These are phyloP conservation scores for Albophoma yamanashiensis DNA, from an alignment of 2,329 filamentous ascomycete genomes.

Conservation along the genomic window DNA sequence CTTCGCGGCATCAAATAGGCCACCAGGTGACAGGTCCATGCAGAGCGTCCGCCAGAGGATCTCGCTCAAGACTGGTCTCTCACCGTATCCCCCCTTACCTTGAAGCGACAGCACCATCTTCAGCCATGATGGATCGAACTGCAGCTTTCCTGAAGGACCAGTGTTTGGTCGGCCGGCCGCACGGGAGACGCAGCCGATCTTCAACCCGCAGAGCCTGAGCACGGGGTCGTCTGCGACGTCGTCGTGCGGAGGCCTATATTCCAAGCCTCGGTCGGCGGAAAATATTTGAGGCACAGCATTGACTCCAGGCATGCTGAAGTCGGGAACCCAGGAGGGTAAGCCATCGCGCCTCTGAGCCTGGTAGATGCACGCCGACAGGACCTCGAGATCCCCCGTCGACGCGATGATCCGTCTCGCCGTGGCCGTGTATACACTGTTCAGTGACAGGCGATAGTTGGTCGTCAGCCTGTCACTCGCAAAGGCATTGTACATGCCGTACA, in stretches of 20 bases:
- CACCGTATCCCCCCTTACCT: neutral
- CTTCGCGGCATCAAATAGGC: constrained; percentile 8
- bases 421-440: constrained; percentile 9
- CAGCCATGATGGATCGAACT: constrained; percentile 12
- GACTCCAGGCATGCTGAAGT: constrained; percentile 10
- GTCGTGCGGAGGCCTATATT: constrained; percentile 1
- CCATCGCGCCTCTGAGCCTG: neutral
- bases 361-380: constrained; percentile 8
- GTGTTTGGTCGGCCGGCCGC: constrained; percentile 6
- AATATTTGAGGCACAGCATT: constrained; percentile 10
- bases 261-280: constrained; percentile 9
- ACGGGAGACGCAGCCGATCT: constrained; percentile 7
- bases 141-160: constrained; percentile 8
- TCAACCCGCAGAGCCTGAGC: constrained; percentile 5
- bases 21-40: constrained; percentile 13
- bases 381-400: constrained; percentile 6
- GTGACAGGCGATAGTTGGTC: constrained; percentile 11
- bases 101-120: constrained; percentile 9
- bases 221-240: neutral
- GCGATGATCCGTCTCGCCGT: constrained; percentile 11
- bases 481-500: constrained; percentile 12
- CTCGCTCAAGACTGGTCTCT: constrained; percentile 5
- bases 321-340: constrained; percentile 13
- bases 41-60: constrained; percentile 14
- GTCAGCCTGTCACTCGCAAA: constrained; percentile 6